phyloP scores from a whole-genome alignment of 2,329 filamentous ascomycete genomes.

The Alternaria rosae region DNA sequence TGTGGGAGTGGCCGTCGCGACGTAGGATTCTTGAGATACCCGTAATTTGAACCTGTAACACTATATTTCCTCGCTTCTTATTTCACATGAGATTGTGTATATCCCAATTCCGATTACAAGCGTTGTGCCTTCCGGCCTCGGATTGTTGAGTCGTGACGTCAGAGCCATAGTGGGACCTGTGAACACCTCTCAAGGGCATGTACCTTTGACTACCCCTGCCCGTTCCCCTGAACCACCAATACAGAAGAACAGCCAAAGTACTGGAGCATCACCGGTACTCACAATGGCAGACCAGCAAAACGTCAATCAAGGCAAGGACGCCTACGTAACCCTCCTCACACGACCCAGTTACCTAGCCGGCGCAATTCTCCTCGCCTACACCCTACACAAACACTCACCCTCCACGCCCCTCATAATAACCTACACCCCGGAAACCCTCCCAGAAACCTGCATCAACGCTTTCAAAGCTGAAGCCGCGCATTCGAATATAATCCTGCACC shows the following conservation, averaged over 20 bases:
- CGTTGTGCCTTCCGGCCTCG: constrained; percentile 12
- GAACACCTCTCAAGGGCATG: background rate
- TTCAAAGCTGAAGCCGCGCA: constrained; percentile 53
- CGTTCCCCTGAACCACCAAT: background rate
- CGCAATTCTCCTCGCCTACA: constrained; percentile 59
- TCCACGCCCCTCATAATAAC: constrained; percentile 59
- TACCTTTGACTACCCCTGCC: background rate
- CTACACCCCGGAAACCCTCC: constrained; percentile 55
- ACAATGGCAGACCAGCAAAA: constrained; percentile 17
- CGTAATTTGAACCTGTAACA: constrained; percentile 21
- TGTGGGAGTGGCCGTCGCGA: background rate
- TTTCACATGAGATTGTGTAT: background rate
- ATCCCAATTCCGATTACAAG: background rate
- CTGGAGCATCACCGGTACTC: background rate
- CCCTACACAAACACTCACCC: constrained; percentile 56
- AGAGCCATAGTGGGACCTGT: constrained; percentile 12
- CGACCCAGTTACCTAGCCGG: constrained; percentile 61
- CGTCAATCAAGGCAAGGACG: constrained; percentile 26
- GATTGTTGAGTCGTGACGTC: constrained; percentile 32
- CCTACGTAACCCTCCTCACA: constrained; percentile 62
- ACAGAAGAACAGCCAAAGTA: background rate
- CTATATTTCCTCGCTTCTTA: background rate
- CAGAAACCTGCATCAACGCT: constrained; percentile 49
- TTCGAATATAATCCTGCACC: constrained; percentile 51
- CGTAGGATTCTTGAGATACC: constrained; percentile 25